Conservation (phyloP, 2,329 filamentous ascomycete genomes). For the Penicillium sp. region DNA sequence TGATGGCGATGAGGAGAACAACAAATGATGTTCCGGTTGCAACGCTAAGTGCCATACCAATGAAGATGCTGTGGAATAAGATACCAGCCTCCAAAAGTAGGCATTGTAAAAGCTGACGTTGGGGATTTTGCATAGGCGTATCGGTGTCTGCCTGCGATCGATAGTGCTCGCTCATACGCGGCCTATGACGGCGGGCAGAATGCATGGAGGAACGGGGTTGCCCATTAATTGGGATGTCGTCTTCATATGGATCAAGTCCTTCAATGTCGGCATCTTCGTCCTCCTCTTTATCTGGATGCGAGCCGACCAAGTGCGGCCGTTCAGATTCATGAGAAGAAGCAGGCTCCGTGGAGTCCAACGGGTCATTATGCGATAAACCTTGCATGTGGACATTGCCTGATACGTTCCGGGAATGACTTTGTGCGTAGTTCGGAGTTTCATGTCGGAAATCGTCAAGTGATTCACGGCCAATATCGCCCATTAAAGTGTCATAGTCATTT, state of each 20-base stretch:
- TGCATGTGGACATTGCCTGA: slow-evolving; percentile 28
- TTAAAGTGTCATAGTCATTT: slow-evolving; percentile 55
- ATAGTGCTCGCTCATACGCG: slow-evolving; percentile 16
- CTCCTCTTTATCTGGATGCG: slow-evolving; percentile 57
- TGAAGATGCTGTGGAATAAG: slow-evolving; percentile 83
- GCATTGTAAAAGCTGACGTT: slow-evolving; percentile 74
- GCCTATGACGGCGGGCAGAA: slow-evolving; percentile 17
- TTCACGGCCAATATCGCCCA: slow-evolving; percentile 32
- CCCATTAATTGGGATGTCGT: slow-evolving; percentile 25
- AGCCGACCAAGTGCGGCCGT: slow-evolving; percentile 21
- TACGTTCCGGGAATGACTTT: slow-evolving; percentile 23
- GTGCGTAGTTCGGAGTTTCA: slow-evolving; percentile 27
- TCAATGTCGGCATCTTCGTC: slow-evolving; percentile 62
- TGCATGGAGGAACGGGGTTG: slow-evolving; percentile 15
- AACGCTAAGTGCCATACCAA: slow-evolving; percentile 84
- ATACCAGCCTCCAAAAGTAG: slow-evolving; percentile 81
- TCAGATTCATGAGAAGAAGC: slow-evolving; percentile 23
- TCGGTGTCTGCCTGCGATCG: slow-evolving; percentile 33
- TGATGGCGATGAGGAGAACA: slow-evolving; percentile 78
- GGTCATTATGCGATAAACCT: slow-evolving; percentile 14
- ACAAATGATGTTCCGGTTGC: slow-evolving; percentile 78
- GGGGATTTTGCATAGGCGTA: slow-evolving; percentile 58
- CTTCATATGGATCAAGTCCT: slow-evolving; percentile 49
- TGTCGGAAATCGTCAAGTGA: slow-evolving; percentile 22
- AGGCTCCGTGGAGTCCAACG: slow-evolving; percentile 7